Evolutionary conservation across 2,329 filamentous ascomycete genomes (phyloP), one percentile per base, ranked within the genome.

Genomic region (Pseudogymnoascus sp.): DNA sequence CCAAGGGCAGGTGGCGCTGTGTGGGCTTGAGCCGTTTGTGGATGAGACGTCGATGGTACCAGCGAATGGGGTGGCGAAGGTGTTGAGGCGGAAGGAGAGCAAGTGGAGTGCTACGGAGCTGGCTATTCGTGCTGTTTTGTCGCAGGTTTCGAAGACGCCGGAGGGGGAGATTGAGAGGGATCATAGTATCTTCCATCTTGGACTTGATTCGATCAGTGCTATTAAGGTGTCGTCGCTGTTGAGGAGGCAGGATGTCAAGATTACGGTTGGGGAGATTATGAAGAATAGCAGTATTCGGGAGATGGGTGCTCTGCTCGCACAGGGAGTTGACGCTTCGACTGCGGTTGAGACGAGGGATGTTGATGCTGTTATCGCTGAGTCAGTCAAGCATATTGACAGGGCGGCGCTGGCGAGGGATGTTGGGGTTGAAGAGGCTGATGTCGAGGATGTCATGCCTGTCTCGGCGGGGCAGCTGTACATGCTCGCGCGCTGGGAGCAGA

Each of bases 131-230:
- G 68, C 74, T 0, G 75, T 81, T 0, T 71, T 87, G 13, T 75
- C 80, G 0, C 70, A 78, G 28, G 79, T 91, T 0, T 88, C 90
- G 0, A 83, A 82, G 5, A 75, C 87, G 0, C 78, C 85, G 0
- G 73, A 78, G 15, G 69, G 77, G 0, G 78, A 84, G 2, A 88
- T 96, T 61, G 74, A 77, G 2, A 79, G 78, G 60, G 77, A 78
- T 0, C 81, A 85, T 60, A 89, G 82, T 0, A 82, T 96, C 11
- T 95, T 93, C 73, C 86, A 93, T 66, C 80, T 96, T 1, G 92
- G 91, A 0, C 83, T 96, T 1, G 92, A 96, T 71, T 96, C 91
- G 0, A 95, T 96, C 73, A 95, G 87, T 68, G 89, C 90, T 1
- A 95, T 96, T 77, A 95, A 93, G 70, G 86, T 91, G 3, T 84